Conservation (phyloP, 2,329 filamentous ascomycete species). For the Tolypocladium album region DNA sequence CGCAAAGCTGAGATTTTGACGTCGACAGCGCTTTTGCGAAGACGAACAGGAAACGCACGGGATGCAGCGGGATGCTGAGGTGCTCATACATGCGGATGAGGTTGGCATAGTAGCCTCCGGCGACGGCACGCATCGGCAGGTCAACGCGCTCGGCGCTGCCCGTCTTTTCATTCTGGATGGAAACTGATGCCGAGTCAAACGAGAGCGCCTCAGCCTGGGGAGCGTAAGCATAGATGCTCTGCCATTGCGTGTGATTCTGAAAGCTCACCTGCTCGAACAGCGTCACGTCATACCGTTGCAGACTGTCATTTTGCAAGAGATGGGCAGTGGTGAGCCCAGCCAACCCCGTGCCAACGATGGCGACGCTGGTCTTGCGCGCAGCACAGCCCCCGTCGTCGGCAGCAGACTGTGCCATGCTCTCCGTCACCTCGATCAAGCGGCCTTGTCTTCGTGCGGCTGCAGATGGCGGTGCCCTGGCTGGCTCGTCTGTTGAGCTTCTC, state of each 20-base stretch:
- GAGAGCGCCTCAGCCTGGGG: conserved; percentile 21
- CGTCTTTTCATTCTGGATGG: conserved; percentile 19
- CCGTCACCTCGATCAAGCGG: neutral
- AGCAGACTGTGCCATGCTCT: neutral
- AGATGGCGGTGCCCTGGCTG: neutral
- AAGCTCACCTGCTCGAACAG: conserved; percentile 24
- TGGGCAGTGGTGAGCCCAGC: conserved; percentile 25
- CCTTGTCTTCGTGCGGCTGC: neutral
- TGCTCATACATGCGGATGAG: conserved; percentile 45
- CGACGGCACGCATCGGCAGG: conserved; percentile 26
- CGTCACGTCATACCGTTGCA: conserved; percentile 19
- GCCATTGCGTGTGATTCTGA: neutral
- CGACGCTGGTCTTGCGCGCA: conserved; percentile 9
- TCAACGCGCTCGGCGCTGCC: conserved; percentile 23
- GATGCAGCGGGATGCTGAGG: conserved; percentile 36
- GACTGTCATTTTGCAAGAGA: conserved; percentile 19
- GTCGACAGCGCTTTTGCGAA: conserved; percentile 27
- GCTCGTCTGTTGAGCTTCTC: neutral
- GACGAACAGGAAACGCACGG: conserved; percentile 41
- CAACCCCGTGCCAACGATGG: conserved; percentile 25
- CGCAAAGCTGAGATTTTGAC: conserved; percentile 2
- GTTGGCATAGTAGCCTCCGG: conserved; percentile 40
- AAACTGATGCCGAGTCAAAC: conserved; percentile 26
- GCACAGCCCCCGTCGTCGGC: neutral
- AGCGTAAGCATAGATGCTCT: neutral